Conservation (phyloP, 371 early-diverging fungal species). For the Mortierella sp. region DNA sequence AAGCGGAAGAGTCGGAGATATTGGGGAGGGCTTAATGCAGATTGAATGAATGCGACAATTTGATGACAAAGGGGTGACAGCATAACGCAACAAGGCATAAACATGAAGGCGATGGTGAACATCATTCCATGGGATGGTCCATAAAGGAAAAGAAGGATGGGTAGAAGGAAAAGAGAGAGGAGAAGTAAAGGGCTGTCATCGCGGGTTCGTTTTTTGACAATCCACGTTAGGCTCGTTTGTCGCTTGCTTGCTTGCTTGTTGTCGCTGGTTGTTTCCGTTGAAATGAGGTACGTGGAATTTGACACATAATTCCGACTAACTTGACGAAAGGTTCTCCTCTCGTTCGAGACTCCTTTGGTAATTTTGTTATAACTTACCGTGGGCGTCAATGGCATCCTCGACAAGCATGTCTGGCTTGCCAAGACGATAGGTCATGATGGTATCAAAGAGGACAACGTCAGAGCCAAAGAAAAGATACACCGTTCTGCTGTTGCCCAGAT, state of each 20-base stretch:
- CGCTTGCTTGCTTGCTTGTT: not conserved
- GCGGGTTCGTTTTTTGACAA: not conserved
- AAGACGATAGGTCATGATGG: constrained; percentile 27
- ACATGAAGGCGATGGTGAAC: not conserved
- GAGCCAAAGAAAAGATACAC: constrained; percentile 44
- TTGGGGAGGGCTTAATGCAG: not conserved
- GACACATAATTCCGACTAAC: not conserved
- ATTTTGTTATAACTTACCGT: constrained; percentile 29
- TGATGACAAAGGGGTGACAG: constrained; percentile 12
- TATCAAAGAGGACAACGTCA: constrained; percentile 45
- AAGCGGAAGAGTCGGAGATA: not conserved
- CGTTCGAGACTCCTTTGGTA: not conserved
- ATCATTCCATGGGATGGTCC: too few species aligned
- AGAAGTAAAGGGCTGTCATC: not conserved
- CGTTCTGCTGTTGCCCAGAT: constrained; percentile 22
- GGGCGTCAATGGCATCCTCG: constrained; percentile 50
- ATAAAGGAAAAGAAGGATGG: not conserved
- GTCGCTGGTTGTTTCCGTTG: not conserved
- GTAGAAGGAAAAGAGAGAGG: too few species aligned
- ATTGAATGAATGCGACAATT: not conserved
- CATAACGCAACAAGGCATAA: constrained; percentile 3
- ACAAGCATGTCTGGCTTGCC: constrained; percentile 43
- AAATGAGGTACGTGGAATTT: not conserved
- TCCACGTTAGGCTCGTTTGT: not conserved
- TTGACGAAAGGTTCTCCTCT: not conserved